phyloP scores from a whole-genome alignment of 352 stramenopile species.

The Sclerospora graminicola region DNA sequence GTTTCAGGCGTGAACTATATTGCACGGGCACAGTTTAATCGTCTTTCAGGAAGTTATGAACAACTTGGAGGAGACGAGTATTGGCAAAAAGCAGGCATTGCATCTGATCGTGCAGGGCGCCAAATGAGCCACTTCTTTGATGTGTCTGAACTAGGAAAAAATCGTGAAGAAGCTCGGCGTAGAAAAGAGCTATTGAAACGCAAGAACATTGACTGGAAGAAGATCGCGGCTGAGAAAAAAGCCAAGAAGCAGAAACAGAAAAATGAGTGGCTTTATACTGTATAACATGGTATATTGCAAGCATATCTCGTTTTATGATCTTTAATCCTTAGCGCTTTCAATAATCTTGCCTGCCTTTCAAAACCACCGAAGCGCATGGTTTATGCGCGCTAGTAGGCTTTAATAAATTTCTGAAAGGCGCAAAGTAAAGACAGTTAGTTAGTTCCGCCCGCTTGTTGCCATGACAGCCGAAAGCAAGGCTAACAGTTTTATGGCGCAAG shows the following conservation, averaged over 20 bases:
- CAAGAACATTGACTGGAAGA: conserved; percentile 84
- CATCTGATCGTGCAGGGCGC: conserved; percentile 57
- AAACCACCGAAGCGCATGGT: too few relatives aligned
- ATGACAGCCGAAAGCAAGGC: conserved; percentile 73
- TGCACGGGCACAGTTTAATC: conserved; percentile 67
- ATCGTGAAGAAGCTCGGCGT: conserved; percentile 61
- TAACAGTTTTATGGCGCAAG: conserved; percentile 72
- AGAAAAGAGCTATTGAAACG: conserved; percentile 78
- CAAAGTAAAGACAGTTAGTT: too few relatives aligned
- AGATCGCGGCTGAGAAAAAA: conserved; percentile 78
- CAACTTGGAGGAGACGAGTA: conserved; percentile 56
- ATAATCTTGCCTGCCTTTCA: too few relatives aligned
- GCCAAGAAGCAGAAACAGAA: conserved; percentile 75
- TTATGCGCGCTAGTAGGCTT: too few relatives aligned
- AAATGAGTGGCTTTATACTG: conserved; percentile 80
- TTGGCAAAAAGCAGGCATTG: conserved; percentile 44
- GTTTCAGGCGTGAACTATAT: conserved; percentile 63
- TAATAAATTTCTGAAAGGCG: too few relatives aligned
- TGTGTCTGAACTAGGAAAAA: conserved; percentile 65
- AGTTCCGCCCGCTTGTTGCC: background rate
- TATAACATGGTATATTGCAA: conserved; percentile 25
- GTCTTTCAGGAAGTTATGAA: conserved; percentile 63
- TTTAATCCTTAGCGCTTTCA: too few relatives aligned
- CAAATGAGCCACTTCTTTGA: conserved; percentile 87
- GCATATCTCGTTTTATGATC: too few relatives aligned